A percentile compares a stretch with the other conserved stretches of the same genome.
Evolutionary conservation across 306 rosid genomes (phyloP).

Genomic region (Castanopsis chinensis): DNA sequence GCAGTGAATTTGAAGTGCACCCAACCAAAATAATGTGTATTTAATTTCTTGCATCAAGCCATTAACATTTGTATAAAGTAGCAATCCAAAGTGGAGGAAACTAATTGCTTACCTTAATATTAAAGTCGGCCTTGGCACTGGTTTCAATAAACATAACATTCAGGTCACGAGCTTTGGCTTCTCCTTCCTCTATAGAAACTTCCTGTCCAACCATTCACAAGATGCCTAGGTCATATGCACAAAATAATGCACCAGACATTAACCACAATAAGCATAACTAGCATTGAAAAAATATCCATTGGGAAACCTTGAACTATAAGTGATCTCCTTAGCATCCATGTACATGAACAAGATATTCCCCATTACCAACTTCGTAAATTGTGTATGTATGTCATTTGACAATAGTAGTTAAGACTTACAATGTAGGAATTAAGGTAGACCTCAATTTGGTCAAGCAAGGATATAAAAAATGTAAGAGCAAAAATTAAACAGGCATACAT

Average conservation of each 20-base stretch:
- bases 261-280: slow-evolving; percentile 4
- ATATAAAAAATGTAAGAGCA: neutral
- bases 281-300: neutral
- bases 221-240: slow-evolving; percentile 5
- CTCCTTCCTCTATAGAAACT: too few species aligned
- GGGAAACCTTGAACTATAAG: neutral
- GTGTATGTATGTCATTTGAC: neutral
- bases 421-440: neutral
- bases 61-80: too few species aligned
- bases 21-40: too few species aligned
- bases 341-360: neutral
- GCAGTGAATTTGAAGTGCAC: too few species aligned
- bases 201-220: too few species aligned
- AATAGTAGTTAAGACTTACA: neutral
- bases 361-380: neutral
- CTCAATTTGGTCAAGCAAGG: neutral
- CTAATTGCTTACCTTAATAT: neutral
- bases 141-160: too few species aligned
- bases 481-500: neutral
- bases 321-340: neutral
- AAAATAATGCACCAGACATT: slow-evolving; percentile 8
- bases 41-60: too few species aligned
- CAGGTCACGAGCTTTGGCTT: too few species aligned
- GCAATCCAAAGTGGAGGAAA: too few species aligned
- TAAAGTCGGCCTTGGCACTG: too few species aligned